Evolutionary conservation across 345 rosid genomes (phyloP).

Genomic region (Pugionium dolabratum): DNA sequence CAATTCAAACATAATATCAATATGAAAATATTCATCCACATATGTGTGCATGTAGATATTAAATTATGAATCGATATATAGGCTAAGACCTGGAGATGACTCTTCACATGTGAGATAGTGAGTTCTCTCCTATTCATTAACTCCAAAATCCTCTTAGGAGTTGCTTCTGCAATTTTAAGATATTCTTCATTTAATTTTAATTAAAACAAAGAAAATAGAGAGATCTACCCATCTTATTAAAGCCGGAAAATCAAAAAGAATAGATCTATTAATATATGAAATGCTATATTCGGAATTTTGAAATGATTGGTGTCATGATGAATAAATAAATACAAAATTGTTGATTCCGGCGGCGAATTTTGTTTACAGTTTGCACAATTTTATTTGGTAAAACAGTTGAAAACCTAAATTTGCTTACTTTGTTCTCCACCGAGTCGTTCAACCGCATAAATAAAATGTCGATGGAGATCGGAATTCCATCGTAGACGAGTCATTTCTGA

Average conservation of each 20-base stretch:
- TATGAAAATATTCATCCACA: background rate
- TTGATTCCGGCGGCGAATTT: too few species aligned
- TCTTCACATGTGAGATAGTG: slow-evolving; percentile 60
- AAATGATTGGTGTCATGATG: too few species aligned
- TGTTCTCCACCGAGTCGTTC: slow-evolving; percentile 64
- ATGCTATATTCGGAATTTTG: too few species aligned
- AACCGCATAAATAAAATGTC: slow-evolving; percentile 52
- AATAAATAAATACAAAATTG: too few species aligned
- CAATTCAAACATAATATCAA: background rate
- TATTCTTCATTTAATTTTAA: background rate
- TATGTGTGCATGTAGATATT: background rate
- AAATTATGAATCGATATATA: background rate
- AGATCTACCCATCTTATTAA: too few species aligned
- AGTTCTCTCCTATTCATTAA: slow-evolving; percentile 56
- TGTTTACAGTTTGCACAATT: too few species aligned
- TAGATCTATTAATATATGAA: too few species aligned
- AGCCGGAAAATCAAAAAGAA: too few species aligned
- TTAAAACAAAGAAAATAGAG: background rate
- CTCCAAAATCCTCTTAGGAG: slow-evolving; percentile 60
- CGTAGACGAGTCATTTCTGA: slow-evolving; percentile 54
- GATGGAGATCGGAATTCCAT: slow-evolving; percentile 68
- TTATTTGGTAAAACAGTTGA: too few species aligned
- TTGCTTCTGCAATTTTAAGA: slow-evolving; percentile 46
- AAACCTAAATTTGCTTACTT: slow-evolving; percentile 33
- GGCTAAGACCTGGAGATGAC: slow-evolving; percentile 60